Conservation (phyloP, 2,329 filamentous ascomycete species). For the Monilinia polystroma region DNA sequence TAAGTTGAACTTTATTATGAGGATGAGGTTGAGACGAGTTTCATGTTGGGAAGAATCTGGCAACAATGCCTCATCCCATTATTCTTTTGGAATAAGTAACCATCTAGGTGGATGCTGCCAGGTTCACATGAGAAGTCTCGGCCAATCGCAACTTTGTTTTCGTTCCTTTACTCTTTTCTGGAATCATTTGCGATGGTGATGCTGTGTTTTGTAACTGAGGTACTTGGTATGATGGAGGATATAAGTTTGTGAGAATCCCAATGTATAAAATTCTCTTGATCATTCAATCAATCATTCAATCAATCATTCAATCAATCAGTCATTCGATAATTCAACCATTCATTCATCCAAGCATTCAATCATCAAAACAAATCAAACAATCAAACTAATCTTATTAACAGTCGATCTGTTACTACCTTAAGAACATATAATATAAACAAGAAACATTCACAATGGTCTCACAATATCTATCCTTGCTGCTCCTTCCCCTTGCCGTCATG, state of each 20-base stretch:
- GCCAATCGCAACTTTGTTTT: slow-evolving; percentile 15
- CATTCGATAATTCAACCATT: no score
- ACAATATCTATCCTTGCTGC: slow-evolving; percentile 4
- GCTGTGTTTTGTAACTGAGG: background rate
- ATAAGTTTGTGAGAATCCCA: slow-evolving; percentile 5
- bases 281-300: no score
- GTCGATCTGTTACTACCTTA: background rate
- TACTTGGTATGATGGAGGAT: background rate
- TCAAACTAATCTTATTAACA: background rate
- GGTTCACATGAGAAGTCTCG: background rate
- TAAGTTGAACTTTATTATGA: background rate
- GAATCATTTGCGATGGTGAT: background rate
- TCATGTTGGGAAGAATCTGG: background rate
- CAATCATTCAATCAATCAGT: no score
- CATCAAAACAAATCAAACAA: background rate
- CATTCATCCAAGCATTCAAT: no score
- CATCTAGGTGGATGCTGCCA: background rate
- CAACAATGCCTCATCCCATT: slow-evolving; percentile 9
- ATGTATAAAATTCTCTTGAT: background rate
- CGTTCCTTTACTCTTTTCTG: background rate
- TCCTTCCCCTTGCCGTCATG: slow-evolving; percentile 8
- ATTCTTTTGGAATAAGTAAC: background rate
- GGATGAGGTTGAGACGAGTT: slow-evolving; percentile 14
- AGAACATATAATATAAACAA: background rate
- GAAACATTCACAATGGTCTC: background rate